Evolutionary conservation across 2,329 filamentous ascomycete genomes (phyloP), one percentile per base, ranked within the genome.

Genomic region (Diaporthe ilicicola): DNA sequence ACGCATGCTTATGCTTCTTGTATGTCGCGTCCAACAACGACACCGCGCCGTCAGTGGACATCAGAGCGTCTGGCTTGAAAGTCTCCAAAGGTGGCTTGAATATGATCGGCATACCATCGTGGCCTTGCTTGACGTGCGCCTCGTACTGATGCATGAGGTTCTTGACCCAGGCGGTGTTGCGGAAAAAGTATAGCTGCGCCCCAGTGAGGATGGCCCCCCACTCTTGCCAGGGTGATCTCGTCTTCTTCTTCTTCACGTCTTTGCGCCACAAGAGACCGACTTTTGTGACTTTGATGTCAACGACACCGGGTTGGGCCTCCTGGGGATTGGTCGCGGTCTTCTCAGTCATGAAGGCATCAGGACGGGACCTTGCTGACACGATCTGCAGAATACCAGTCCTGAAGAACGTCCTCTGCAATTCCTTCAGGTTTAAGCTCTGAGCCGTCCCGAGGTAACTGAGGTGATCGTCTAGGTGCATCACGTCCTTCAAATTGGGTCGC

Each of bases 281-380:
- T 81, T 98, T 99, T 54, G 95, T 97, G 55, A 98, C 93, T 76
- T 97, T 97, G 78, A 99, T 97, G 81, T 98, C 95, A 13, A 99
- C 95, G 71, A 99, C 92, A 15, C 96, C 96, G 3, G 94, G 94
- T 74, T 96, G 93, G 1, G 94, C 93, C 73, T 96, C 94, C 32
- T 93, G 87, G 0, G 95, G 94, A 75, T 97, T 97, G 39, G 90
- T 92, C 51, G 93, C 91, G 15, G 93, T 95, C 76, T 93, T 91
- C 74, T 96, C 94, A 0, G 92, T 91, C 89, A 97, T 94, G 82
- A 98, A 99, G 1, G 96, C 96, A 79, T 98, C 95, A 0, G 96
- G 96, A 37, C 96, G 89, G 53, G 96, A 99, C 71, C 96, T 89
- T 17, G 94, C 93, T 4, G 96, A 99, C 13, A 99, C 92, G 70